Evolutionary conservation across 2,329 filamentous ascomycete species (phyloP).

Genomic region (Ramularia endophylla): DNA sequence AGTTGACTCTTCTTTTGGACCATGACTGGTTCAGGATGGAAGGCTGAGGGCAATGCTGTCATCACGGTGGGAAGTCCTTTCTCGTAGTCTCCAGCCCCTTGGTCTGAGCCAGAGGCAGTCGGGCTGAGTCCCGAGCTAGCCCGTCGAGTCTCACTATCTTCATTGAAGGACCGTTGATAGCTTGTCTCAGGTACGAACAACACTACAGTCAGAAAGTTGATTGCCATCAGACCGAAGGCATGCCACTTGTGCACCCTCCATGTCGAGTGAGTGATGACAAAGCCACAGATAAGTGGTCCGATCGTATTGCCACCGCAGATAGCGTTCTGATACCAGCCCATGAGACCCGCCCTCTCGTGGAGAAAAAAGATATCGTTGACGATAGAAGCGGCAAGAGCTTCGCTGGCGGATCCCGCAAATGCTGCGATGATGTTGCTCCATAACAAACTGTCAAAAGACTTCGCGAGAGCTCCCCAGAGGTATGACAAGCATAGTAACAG

Average conservation of each 20-base stretch:
- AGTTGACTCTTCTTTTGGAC: too few relatives aligned
- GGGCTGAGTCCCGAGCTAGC: too few relatives aligned
- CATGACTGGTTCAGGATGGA: too few relatives aligned
- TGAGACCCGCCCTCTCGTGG: slow-evolving; percentile 33
- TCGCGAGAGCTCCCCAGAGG: slow-evolving; percentile 43
- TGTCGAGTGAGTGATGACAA: slow-evolving; percentile 35
- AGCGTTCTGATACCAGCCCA: slow-evolving; percentile 36
- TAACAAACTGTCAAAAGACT: slow-evolving; percentile 38
- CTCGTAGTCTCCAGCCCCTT: too few relatives aligned
- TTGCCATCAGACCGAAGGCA: slow-evolving; percentile 24
- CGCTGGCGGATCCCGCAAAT: slow-evolving; percentile 41
- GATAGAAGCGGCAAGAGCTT: slow-evolving; percentile 39
- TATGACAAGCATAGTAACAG: slow-evolving; percentile 41
- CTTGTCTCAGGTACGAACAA: too few relatives aligned
- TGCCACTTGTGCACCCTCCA: slow-evolving; percentile 41
- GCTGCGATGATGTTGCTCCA: slow-evolving; percentile 43
- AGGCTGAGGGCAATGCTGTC: too few relatives aligned
- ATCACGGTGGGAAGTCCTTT: too few relatives aligned
- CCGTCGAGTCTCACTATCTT: too few relatives aligned
- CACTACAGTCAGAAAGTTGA: slow-evolving; percentile 37
- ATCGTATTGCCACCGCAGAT: slow-evolving; percentile 38
- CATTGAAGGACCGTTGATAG: too few relatives aligned
- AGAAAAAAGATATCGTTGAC: slow-evolving; percentile 32
- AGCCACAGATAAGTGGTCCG: slow-evolving; percentile 36
- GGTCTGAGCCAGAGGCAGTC: too few relatives aligned